phyloP scores from a whole-genome alignment of 192 early-diverging fungal species.

The Coemansia sp. region DNA sequence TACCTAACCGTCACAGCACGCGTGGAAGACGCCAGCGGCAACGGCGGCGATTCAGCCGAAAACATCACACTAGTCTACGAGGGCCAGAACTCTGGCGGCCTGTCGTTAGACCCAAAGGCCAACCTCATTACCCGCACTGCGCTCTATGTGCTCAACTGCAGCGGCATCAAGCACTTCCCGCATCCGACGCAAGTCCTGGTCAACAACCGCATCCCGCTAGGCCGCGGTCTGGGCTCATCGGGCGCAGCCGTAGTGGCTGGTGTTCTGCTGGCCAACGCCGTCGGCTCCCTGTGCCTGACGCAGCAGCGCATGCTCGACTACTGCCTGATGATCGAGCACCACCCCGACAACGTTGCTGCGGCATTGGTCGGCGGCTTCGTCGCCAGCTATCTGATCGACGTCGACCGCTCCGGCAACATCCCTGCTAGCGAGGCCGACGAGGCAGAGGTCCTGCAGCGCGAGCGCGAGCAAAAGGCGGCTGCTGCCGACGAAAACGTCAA shows the following conservation, averaged over 20 bases:
- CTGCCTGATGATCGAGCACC: conserved; percentile 88
- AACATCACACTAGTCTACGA: conserved; percentile 54
- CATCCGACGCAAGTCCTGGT: conserved; percentile 67
- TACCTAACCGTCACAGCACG: conserved; percentile 71
- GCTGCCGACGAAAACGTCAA: conserved; percentile 12
- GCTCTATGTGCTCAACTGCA: conserved; percentile 78
- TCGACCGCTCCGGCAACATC: conserved; percentile 30
- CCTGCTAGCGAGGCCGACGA: conserved; percentile 32
- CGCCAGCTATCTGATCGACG: conserved; percentile 73
- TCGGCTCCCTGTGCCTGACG: conserved; percentile 64
- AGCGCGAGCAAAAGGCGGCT: conserved; percentile 18
- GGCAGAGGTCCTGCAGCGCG: conserved; percentile 8
- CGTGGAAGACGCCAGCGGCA: background rate
- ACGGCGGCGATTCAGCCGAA: conserved; percentile 2
- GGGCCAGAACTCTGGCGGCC: conserved; percentile 55
- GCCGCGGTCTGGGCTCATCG: conserved; percentile 94
- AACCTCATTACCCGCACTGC: conserved; percentile 94
- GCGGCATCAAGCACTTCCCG: conserved; percentile 63
- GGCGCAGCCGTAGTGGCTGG: conserved; percentile 96
- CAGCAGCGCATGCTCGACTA: conserved; percentile 86
- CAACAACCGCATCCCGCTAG: conserved; percentile 90
- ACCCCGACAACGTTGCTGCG: conserved; percentile 97
- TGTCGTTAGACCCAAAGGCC: conserved; percentile 71
- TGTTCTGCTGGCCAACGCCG: conserved; percentile 75
- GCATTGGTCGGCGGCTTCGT: conserved; percentile 94